These are phyloP conservation scores for Powellomyces hirtus DNA, from an alignment of 192 early-diverging fungal species.

Conservation along the genomic window DNA sequence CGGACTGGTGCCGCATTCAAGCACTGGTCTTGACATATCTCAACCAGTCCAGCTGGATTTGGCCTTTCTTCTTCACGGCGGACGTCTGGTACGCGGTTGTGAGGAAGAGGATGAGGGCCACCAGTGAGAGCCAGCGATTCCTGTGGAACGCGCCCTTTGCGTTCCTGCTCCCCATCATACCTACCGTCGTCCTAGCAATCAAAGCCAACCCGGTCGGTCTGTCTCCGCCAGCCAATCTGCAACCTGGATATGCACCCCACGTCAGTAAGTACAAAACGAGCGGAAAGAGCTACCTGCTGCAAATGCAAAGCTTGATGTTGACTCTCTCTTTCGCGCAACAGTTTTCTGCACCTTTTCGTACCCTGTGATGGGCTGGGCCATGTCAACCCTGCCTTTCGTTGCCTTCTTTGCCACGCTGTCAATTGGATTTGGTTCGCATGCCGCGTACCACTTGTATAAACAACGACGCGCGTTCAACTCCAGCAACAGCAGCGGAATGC, in stretches of 20 bases:
- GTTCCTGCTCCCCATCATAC: not conserved
- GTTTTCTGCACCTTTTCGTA: slow-evolving; percentile 21
- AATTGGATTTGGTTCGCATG: slow-evolving; percentile 4
- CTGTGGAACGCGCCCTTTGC: slow-evolving; percentile 20
- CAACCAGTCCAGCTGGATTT: not conserved
- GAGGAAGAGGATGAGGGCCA: not conserved
- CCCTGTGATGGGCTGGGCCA: slow-evolving; percentile 14
- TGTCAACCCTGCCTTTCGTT: slow-evolving; percentile 16
- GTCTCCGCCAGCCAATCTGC: slow-evolving; percentile 5
- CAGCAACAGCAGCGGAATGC: not conserved
- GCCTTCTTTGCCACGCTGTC: not conserved
- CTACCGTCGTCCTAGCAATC: slow-evolving; percentile 2
- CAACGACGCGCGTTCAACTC: slow-evolving; percentile 15
- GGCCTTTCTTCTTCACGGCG: slow-evolving; percentile 15
- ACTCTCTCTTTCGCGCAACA: no score
- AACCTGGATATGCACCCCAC: slow-evolving; percentile 20
- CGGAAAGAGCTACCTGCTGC: no score
- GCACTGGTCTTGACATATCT: slow-evolving; percentile 8
- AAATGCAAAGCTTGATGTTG: no score
- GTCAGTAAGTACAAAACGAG: not conserved
- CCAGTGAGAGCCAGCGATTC: slow-evolving; percentile 1
- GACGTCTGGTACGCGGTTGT: slow-evolving; percentile 22
- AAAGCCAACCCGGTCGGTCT: slow-evolving; percentile 17
- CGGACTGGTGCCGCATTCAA: slow-evolving; percentile 14
- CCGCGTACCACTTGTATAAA: slow-evolving; percentile 4